Evolutionary conservation across 192 early-diverging fungal genomes (phyloP).

Genomic region (Podila epicladia): DNA sequence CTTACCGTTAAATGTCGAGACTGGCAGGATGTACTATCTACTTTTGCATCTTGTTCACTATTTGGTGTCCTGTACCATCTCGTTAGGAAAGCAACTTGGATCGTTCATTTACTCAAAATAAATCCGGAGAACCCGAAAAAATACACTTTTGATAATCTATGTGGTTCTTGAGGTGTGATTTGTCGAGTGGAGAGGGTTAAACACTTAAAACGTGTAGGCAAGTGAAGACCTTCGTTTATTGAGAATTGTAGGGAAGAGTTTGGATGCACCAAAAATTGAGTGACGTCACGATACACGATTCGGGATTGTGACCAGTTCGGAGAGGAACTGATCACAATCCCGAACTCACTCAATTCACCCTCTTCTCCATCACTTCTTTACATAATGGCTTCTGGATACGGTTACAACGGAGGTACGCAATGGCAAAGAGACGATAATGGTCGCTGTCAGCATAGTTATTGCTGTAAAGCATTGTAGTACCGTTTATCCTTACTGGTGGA

Average conservation of each 20-base stretch:
- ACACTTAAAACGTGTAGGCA: too few relatives aligned
- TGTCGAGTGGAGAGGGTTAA: too few relatives aligned
- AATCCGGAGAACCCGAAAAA: slow-evolving; percentile 10
- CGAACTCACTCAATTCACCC: background rate
- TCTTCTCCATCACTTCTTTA: background rate
- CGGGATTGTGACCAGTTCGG: background rate
- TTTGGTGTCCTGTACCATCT: slow-evolving; percentile 14
- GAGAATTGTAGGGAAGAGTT: too few relatives aligned
- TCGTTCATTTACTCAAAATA: slow-evolving; percentile 37
- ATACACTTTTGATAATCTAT: background rate
- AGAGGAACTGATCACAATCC: background rate
- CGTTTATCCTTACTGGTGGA: background rate
- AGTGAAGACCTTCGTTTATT: too few relatives aligned
- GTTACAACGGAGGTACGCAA: slow-evolving; percentile 66
- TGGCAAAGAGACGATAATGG: background rate
- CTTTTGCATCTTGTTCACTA: slow-evolving; percentile 33
- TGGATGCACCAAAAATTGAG: too few relatives aligned
- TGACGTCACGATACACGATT: background rate
- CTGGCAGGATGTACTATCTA: slow-evolving; percentile 42
- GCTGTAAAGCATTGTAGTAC: too few relatives aligned
- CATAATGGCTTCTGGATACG: slow-evolving; percentile 74
- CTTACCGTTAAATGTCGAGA: slow-evolving; percentile 80
- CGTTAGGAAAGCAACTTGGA: slow-evolving; percentile 20
- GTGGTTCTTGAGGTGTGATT: too few relatives aligned
- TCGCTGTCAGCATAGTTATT: background rate